Evolutionary conservation across 1,284 basidiomycete species (phyloP).

Genomic region (Ustilago cynodontis): DNA sequence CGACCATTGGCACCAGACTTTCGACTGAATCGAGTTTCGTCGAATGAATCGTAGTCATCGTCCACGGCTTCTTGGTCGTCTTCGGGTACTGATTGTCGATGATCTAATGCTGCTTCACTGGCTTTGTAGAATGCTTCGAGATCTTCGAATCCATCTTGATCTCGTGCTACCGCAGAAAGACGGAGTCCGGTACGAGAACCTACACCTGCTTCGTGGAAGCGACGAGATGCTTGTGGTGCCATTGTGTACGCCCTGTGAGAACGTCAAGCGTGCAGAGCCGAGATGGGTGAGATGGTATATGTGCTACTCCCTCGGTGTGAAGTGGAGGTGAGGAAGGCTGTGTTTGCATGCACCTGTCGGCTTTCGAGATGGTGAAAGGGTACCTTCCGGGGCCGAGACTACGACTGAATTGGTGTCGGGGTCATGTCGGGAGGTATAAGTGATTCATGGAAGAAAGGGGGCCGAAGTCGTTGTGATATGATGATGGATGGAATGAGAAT

Average conservation of each 20-base stretch:
- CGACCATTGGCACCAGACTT: constrained; percentile 17
- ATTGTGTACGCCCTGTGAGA: not conserved
- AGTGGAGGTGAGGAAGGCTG: constrained; percentile 1
- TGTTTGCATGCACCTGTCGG: not conserved
- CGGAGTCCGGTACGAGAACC: constrained; percentile 67
- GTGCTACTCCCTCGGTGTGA: not conserved
- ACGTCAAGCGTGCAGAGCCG: not conserved
- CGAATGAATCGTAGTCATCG: constrained; percentile 69
- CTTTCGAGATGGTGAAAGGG: not conserved
- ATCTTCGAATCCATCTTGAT: constrained; percentile 77
- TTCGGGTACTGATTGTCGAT: constrained; percentile 70
- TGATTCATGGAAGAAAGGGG: too few species aligned
- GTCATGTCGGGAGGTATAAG: not conserved
- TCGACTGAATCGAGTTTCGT: constrained; percentile 33
- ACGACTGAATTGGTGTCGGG: not conserved
- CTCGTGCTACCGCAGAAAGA: constrained; percentile 65
- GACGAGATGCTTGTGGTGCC: constrained; percentile 47
- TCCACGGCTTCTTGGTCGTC: constrained; percentile 75
- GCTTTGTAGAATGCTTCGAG: constrained; percentile 66
- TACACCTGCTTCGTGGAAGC: constrained; percentile 65
- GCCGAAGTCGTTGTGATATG: too few species aligned
- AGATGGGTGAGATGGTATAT: not conserved
- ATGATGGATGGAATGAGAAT: constrained; percentile 13
- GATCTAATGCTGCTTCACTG: constrained; percentile 65
- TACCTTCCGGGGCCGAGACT: not conserved